Conservation (phyloP, 164 flowering plant genomes). For the Saururus chinensis region DNA sequence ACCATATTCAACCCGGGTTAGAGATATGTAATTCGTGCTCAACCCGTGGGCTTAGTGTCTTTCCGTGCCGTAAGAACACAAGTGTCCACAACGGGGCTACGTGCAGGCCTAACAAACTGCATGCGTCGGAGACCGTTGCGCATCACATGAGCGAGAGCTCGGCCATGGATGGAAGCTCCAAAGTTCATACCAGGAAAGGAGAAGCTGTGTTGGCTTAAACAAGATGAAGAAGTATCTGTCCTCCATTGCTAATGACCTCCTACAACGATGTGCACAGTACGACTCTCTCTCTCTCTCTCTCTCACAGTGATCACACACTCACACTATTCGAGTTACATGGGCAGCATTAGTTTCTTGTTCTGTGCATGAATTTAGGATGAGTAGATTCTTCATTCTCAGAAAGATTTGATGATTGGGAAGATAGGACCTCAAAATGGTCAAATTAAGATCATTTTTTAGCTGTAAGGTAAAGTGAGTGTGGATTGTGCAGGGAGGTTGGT, state of each 20-base stretch:
- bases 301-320: background rate
- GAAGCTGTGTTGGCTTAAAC: too few relatives aligned
- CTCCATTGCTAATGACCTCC: slow-evolving; percentile 53
- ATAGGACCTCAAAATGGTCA: background rate
- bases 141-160: background rate
- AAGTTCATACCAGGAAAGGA: background rate
- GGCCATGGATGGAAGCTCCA: background rate
- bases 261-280: slow-evolving; percentile 43
- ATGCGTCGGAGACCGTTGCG: too few relatives aligned
- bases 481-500: slow-evolving; percentile 33
- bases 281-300: slow-evolving; percentile 3
- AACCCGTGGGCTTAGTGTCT: too few relatives aligned
- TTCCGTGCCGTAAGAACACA: too few relatives aligned
- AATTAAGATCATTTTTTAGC: background rate
- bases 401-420: background rate
- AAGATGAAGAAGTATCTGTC: slow-evolving; percentile 56
- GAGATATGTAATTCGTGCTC: too few relatives aligned
- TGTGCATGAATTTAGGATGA: too few relatives aligned
- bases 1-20: too few relatives aligned
- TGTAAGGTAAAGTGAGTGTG: background rate
- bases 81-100: too few relatives aligned
- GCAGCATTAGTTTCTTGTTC: background rate
- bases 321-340: too few relatives aligned
- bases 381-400: background rate
- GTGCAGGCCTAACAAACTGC: too few relatives aligned